phyloP scores from a whole-genome alignment of 2,329 filamentous ascomycete species.

The Geosmithia morbida region DNA sequence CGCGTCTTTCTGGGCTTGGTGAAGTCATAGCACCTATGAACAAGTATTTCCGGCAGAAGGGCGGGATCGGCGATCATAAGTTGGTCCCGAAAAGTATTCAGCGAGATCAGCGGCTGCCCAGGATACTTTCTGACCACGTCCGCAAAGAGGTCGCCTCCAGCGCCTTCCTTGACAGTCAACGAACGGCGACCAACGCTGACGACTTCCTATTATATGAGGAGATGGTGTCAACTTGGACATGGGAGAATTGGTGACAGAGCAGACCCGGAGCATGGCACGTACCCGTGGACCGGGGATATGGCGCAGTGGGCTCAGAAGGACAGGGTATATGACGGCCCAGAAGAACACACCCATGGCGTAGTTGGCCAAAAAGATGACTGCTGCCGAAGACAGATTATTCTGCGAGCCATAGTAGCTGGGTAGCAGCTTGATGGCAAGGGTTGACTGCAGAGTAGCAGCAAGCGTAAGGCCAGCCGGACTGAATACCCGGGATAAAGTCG shows the following conservation, averaged over 20 bases:
- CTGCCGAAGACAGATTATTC: slow-evolving; percentile 6
- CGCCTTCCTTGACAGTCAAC: slow-evolving; percentile 7
- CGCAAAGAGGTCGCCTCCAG: slow-evolving; percentile 10
- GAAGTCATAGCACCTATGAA: slow-evolving; percentile 34
- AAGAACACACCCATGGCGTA: slow-evolving; percentile 4
- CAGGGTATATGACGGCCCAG: slow-evolving; percentile 5
- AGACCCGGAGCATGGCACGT: too few species aligned
- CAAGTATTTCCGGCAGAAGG: slow-evolving; percentile 11
- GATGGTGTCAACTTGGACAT: not conserved
- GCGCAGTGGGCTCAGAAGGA: slow-evolving; percentile 4
- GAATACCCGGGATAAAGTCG: slow-evolving; percentile 4
- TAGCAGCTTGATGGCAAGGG: slow-evolving; percentile 12
- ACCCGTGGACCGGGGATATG: slow-evolving; percentile 5
- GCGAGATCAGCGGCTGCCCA: slow-evolving; percentile 7
- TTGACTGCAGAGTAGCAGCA: slow-evolving; percentile 9
- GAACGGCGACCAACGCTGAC: slow-evolving; percentile 7
- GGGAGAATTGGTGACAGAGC: not conserved
- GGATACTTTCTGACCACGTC: slow-evolving; percentile 11
- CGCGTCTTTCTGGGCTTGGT: slow-evolving; percentile 31
- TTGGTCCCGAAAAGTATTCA: slow-evolving; percentile 7
- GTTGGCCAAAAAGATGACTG: slow-evolving; percentile 2
- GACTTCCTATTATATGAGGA: not conserved
- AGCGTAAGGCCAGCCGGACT: slow-evolving; percentile 11
- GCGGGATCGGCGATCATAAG: slow-evolving; percentile 9
- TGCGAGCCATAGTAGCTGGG: slow-evolving; percentile 6